Conservation (phyloP, 352 stramenopile species). For the Globisporangium middletonii region DNA sequence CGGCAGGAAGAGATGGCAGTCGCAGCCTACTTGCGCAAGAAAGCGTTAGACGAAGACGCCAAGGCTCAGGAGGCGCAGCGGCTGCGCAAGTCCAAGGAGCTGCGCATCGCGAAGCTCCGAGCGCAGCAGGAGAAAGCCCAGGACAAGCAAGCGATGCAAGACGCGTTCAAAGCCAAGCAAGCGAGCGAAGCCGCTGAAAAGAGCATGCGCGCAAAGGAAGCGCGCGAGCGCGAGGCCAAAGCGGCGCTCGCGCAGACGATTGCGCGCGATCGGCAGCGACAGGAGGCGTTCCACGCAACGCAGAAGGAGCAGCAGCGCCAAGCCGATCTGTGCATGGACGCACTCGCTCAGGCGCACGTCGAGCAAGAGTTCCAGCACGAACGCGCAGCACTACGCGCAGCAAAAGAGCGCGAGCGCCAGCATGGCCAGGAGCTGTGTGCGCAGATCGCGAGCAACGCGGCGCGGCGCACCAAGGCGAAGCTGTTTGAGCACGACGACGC, state of each 20-base stretch:
- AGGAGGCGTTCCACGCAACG: constrained; percentile 45
- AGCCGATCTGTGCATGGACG: constrained; percentile 37
- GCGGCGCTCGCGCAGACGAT: constrained; percentile 41
- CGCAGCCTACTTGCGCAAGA: constrained; percentile 64
- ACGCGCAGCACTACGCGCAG: constrained; percentile 22
- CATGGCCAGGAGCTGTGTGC: constrained; percentile 33
- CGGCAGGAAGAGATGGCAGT: constrained; percentile 63
- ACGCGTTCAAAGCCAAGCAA: constrained; percentile 72
- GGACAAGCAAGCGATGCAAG: constrained; percentile 59
- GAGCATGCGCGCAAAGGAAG: constrained; percentile 43
- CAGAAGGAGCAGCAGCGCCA: constrained; percentile 30
- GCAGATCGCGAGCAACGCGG: constrained; percentile 57
- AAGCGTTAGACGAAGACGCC: constrained; percentile 60
- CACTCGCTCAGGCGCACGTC: constrained; percentile 30
- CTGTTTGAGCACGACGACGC: constrained; percentile 63
- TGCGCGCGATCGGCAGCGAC: constrained; percentile 41
- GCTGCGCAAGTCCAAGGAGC: constrained; percentile 64
- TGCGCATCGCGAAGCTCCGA: constrained; percentile 65
- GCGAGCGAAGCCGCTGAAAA: constrained; percentile 63
- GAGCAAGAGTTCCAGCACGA: constrained; percentile 40
- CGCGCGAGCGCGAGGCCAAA: constrained; percentile 39
- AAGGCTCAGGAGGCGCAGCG: constrained; percentile 55
- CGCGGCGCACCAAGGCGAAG: constrained; percentile 46
- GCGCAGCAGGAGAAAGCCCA: constrained; percentile 79
- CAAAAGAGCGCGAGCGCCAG: constrained; percentile 25